A percentile compares a stretch with the other conserved stretches of the same genome.
Evolutionary conservation across 202 grass and related monocot genomes (phyloP).

Genomic region (Saccharum hybrid): DNA sequence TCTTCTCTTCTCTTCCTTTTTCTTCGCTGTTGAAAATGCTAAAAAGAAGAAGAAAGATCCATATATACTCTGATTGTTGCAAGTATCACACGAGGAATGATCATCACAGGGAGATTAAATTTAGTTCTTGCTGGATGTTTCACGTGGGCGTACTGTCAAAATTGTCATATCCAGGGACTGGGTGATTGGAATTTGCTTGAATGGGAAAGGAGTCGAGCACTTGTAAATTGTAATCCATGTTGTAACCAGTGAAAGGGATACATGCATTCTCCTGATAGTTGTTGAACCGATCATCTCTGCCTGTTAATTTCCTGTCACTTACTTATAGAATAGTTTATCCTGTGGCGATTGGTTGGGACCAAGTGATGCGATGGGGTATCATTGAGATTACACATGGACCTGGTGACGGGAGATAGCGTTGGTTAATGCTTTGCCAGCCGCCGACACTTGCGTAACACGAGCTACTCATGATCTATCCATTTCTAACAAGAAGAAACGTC

Average conservation of each 20-base stretch:
- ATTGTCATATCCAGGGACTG: neutral
- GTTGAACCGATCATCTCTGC: neutral
- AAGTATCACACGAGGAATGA: conserved; percentile 48
- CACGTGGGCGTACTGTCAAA: conserved; percentile 22
- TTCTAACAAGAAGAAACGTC: neutral
- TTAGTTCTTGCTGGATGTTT: conserved; percentile 18
- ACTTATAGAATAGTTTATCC: neutral
- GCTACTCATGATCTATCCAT: conserved; percentile 35
- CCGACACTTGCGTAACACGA: neutral
- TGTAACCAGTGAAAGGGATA: conserved; percentile 46
- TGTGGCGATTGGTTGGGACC: neutral
- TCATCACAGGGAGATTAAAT: conserved; percentile 35
- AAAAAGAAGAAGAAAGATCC: conserved; percentile 7
- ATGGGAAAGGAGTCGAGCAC: conserved; percentile 3
- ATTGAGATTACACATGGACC: neutral
- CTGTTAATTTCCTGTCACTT: conserved; percentile 11
- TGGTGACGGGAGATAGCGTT: neutral
- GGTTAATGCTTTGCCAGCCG: neutral
- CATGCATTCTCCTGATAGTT: conserved; percentile 1
- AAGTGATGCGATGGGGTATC: neutral
- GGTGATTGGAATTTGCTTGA: neutral
- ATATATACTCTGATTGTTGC: conserved; percentile 45
- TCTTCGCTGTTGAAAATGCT: conserved; percentile 21
- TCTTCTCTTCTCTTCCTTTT: neutral
- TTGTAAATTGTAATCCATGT: conserved; percentile 44